Conservation (phyloP, 495 filamentous ascomycete genomes). For the Hypoxylon crocopeplum region DNA sequence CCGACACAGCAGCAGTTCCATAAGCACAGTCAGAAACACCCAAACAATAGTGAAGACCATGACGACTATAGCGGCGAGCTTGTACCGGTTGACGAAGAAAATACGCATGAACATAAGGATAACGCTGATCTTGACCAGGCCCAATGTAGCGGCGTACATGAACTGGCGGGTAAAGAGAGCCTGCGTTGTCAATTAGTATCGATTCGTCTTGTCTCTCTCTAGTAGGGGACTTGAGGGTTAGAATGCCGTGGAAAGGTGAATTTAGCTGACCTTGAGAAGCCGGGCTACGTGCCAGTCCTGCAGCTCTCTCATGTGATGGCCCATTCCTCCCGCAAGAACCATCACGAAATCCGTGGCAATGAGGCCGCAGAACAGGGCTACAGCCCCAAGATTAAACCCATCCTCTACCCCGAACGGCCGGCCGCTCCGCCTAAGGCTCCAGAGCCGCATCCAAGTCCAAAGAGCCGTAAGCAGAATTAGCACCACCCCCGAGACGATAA, state of each 20-base stretch:
- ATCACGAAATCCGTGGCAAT: conserved; percentile 21
- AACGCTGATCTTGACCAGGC: conserved; percentile 34
- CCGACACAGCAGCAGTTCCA: conserved; percentile 22
- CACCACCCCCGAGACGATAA: conserved; percentile 19
- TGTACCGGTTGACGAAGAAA: conserved; percentile 19
- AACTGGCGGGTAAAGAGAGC: conserved; percentile 28
- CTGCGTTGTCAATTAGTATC: conserved; percentile 2
- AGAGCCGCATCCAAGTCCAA: conserved; percentile 33
- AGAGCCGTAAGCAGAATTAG: conserved; percentile 21
- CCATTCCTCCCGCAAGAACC: conserved; percentile 27
- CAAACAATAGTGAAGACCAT: conserved; percentile 23
- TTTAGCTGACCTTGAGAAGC: conserved; percentile 26
- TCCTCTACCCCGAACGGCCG: conserved; percentile 28
- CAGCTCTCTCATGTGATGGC: conserved; percentile 18
- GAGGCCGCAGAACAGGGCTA: conserved; percentile 27
- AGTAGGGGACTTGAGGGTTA: not conserved
- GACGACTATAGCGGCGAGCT: conserved; percentile 7
- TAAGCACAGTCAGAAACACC: conserved; percentile 19
- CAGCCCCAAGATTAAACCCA: conserved; percentile 23
- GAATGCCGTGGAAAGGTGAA: not conserved
- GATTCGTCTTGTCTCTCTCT: not conserved
- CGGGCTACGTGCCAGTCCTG: conserved; percentile 30
- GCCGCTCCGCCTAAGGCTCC: conserved; percentile 21
- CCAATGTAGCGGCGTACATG: conserved; percentile 20
- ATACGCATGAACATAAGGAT: conserved; percentile 33